These are phyloP conservation scores for Penicillium sp. DNA, from an alignment of 2,329 filamentous ascomycete species.

Conservation along the genomic window DNA sequence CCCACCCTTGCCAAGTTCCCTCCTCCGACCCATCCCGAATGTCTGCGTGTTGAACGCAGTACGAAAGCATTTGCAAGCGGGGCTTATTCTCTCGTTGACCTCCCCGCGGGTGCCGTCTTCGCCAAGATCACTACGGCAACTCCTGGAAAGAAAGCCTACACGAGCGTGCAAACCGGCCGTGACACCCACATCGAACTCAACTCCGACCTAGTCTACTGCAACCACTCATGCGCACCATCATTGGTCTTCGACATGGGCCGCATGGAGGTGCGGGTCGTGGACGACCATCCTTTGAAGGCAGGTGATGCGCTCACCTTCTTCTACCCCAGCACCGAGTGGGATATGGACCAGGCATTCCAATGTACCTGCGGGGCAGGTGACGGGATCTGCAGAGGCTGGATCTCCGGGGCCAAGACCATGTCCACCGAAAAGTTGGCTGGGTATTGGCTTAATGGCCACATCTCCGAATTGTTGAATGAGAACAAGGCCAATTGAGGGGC, in stretches of 20 bases:
- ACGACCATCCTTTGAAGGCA: slow-evolving; percentile 38
- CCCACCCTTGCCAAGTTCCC: slow-evolving; percentile 10
- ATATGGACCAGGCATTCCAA: slow-evolving; percentile 49
- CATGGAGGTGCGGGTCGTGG: slow-evolving; percentile 43
- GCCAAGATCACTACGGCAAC: slow-evolving; percentile 48
- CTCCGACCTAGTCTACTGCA: slow-evolving; percentile 57
- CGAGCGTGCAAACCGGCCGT: slow-evolving; percentile 52
- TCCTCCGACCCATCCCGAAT: slow-evolving; percentile 30
- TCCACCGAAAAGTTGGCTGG: slow-evolving; percentile 30
- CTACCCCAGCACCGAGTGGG: slow-evolving; percentile 52
- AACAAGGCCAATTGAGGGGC: slow-evolving; percentile 9
- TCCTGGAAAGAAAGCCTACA: slow-evolving; percentile 49
- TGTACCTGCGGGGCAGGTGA: slow-evolving; percentile 44
- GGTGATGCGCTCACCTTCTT: slow-evolving; percentile 51
- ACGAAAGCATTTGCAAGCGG: slow-evolving; percentile 38
- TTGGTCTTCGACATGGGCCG: slow-evolving; percentile 55
- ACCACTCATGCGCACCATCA: slow-evolving; percentile 56
- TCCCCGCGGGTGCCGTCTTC: slow-evolving; percentile 54
- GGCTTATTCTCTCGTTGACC: slow-evolving; percentile 51
- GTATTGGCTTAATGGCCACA: slow-evolving; percentile 49
- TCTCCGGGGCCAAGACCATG: slow-evolving; percentile 44
- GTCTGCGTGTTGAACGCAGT: slow-evolving; percentile 32
- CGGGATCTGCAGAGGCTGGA: slow-evolving; percentile 39
- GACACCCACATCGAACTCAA: slow-evolving; percentile 57
- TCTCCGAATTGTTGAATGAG: slow-evolving; percentile 33